These are phyloP conservation scores for Rosa chinensis DNA, from an alignment of 306 rosid genomes.

Conservation along the genomic window DNA sequence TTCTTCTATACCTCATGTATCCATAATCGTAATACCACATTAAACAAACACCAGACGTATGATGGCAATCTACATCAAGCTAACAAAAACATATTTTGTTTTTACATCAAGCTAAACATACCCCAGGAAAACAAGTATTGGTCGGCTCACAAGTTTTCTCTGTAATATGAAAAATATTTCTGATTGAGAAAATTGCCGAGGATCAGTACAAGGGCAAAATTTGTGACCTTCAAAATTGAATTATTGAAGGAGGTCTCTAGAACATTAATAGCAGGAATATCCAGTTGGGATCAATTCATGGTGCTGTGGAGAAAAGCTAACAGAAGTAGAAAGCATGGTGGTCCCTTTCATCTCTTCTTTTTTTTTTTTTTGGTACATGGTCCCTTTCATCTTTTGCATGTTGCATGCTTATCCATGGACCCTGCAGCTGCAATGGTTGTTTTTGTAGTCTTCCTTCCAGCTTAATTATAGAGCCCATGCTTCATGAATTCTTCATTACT, in stretches of 20 bases:
- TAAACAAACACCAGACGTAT: not conserved
- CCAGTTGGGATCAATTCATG: constrained; percentile 43
- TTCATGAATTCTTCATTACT: not conserved
- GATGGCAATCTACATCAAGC: not conserved
- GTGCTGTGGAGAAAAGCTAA: constrained; percentile 43
- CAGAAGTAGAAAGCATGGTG: constrained; percentile 38
- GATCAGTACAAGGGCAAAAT: not conserved
- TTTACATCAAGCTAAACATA: not conserved
- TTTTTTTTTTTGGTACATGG: constrained; percentile 19
- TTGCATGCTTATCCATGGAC: constrained; percentile 25
- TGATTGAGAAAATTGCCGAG: not conserved
- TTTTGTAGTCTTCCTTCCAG: constrained; percentile 23
- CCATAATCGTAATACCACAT: not conserved
- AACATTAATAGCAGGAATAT: constrained; percentile 45
- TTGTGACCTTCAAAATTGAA: constrained; percentile 15
- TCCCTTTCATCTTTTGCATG: constrained; percentile 35
- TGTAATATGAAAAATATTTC: not conserved
- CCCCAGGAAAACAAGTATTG: not conserved
- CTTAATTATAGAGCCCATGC: constrained; percentile 22
- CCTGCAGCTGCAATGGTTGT: constrained; percentile 24
- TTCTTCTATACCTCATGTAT: not conserved
- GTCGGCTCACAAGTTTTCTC: not conserved
- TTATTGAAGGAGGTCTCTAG: constrained; percentile 30
- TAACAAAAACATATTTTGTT: not conserved
- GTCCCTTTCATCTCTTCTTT: constrained; percentile 33